Evolutionary conservation across 495 filamentous ascomycete genomes (phyloP), one percentile per base, ranked within the genome.

Genomic region (Neurospora sp.): DNA sequence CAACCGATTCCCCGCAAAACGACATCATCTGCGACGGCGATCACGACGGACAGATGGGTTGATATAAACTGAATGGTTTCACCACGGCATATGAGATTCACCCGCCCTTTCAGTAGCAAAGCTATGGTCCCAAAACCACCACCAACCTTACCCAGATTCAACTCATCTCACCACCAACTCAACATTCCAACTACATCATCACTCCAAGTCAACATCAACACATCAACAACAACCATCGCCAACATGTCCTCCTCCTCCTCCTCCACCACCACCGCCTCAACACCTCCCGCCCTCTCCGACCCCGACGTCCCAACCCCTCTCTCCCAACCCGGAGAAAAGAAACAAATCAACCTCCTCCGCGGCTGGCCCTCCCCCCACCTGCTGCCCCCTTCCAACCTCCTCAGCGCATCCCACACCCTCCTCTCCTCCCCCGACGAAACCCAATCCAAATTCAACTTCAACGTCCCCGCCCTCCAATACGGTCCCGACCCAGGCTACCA

Each of bases 401-500:
- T 35, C 31, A 35, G 4, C 31, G 31, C 31, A 35, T 35, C 31
- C 31, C 31, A 35, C 31, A 35, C 31, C 31, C 87, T 88, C 18
- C 85, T 37, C 53, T 7, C 27, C 53, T 16, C 22, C 5, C 5
- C 22, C 53, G 46, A 53, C 4, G 3, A 53, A 22, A 4, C 7
- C 7, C 6, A 18, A 3, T n/a, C 42, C 42, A 27, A 59, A 59
- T 72, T 86, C 18, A 74, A 80, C n/a, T 81, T 90, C 71, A 84
- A 84, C 70, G 80, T 84, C 38, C 83, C 89, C 16, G 89, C 81
- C 40, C 83, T 97, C 40, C 84, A 88, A 18, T 98, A 98, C 79
- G 94, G 90, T 0, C 90, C 92, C 4, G 93, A 97, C 77, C 81
- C 86, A 48, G 94, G 94, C 8, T 92, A 92, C 74, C 79, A 84